These are phyloP conservation scores for Crotalaria pallida DNA, from an alignment of 306 rosid species.

Conservation along the genomic window DNA sequence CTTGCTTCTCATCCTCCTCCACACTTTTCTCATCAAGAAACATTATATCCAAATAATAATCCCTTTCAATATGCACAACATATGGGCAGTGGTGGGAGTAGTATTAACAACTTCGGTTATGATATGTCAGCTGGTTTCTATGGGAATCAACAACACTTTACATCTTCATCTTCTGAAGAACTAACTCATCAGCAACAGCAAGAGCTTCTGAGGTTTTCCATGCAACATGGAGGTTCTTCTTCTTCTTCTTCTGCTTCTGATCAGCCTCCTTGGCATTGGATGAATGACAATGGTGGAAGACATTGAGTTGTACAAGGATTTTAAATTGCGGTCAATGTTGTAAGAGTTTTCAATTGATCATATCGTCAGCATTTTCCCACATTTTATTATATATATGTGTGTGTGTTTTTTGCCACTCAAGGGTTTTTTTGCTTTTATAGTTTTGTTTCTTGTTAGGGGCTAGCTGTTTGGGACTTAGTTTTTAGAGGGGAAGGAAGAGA, in stretches of 20 bases:
- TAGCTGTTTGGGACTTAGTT: too few species aligned
- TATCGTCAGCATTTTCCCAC: too few species aligned
- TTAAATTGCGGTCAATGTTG: too few species aligned
- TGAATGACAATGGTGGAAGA: constrained; percentile 23
- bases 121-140: constrained; percentile 5
- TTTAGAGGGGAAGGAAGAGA: too few species aligned
- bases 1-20: not conserved
- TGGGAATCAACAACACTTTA: not conserved
- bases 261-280: constrained; percentile 30
- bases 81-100: not conserved
- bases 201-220: constrained; percentile 24
- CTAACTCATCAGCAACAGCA: constrained; percentile 32
- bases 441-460: too few species aligned
- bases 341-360: too few species aligned
- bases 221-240: constrained; percentile 49
- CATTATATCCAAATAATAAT: not conserved
- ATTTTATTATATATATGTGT: too few species aligned
- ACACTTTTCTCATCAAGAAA: constrained; percentile 30
- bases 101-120: not conserved
- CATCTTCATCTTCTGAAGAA: constrained; percentile 18
- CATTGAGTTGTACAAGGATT: too few species aligned
- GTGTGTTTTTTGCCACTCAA: not conserved
- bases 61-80: constrained; percentile 25
- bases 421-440: not conserved
- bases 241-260: constrained; percentile 21